Evolutionary conservation across 495 filamentous ascomycete genomes (phyloP), one percentile per base, ranked within the genome.

Genomic region (Cercophora samala): DNA sequence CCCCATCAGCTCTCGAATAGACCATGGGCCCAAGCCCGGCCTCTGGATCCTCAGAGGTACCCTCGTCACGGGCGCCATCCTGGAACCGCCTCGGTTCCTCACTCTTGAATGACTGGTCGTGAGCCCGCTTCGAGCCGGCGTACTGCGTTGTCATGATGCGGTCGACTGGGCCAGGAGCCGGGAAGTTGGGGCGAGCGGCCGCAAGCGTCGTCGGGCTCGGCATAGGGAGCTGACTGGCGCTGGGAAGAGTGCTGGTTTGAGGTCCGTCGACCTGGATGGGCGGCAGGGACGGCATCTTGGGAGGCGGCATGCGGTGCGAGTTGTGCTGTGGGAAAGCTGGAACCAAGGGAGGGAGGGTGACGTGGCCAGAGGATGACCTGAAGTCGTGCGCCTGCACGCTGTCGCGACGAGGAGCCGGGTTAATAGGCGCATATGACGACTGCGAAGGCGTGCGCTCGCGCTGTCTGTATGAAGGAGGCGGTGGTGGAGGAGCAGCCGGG

Each of bases 401-500:
- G n/a, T 73, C 73, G 17, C 69, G 72, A 22, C 72, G 73, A 22
- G 73, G 66, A 11, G 73, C 68, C 13, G 72, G 69, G 53, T 59
- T 71, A 59, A 72, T 66, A 6, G 74, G 69, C 15, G 66, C 63
- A 62, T 78, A 78, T 19, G 70, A 62, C 22, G 70, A 60, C 68
- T 72, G 74, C 52, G 74, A 67, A 0, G 70, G 68, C 4, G 72
- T 72, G 18, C 75, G 70, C 53, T 78, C 72, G 13, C 71, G 63
- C 4, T 74, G 73, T 29, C 26, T 46, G 53, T 74, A 70, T 8
- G 78, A 72, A 42, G 76, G 77, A 9, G 81, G 74, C 4, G 81
- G 73, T 46, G 83, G 80, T 5, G 81, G 75, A 32, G 78, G 81
- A 23, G 74, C 74, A 1, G 74, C 67, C 23, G 77, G 78, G 51